Conservation (phyloP, 1,284 basidiomycete genomes). For the Meira nashicola region DNA sequence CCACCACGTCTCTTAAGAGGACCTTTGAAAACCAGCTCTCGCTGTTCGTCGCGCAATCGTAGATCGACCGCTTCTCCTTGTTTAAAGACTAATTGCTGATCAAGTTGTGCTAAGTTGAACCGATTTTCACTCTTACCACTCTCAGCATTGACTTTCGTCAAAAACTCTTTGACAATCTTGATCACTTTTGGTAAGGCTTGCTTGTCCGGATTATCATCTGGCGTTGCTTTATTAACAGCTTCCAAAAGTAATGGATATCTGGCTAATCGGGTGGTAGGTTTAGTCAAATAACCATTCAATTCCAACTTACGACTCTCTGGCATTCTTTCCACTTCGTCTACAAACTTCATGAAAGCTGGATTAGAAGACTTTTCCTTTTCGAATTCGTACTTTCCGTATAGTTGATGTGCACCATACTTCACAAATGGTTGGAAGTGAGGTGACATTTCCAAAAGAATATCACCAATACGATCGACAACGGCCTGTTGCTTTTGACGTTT, state of each 20-base stretch:
- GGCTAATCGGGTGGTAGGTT: conserved; percentile 93
- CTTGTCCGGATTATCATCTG: conserved; percentile 86
- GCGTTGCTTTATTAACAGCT: conserved; percentile 87
- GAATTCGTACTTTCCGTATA: conserved; percentile 98
- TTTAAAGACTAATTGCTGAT: conserved; percentile 78
- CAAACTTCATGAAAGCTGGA: conserved; percentile 88
- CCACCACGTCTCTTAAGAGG: conserved; percentile 82
- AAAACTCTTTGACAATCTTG: conserved; percentile 72
- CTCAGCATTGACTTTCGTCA: conserved; percentile 83
- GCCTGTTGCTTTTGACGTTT: conserved; percentile 92
- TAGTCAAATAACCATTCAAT: conserved; percentile 91
- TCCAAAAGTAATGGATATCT: conserved; percentile 90
- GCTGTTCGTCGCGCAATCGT: conserved; percentile 74
- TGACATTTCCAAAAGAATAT: conserved; percentile 82
- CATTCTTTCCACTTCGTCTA: conserved; percentile 85
- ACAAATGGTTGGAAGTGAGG: conserved; percentile 88
- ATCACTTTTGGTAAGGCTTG: conserved; percentile 72
- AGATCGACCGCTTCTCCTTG: conserved; percentile 82
- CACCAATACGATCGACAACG: conserved; percentile 85
- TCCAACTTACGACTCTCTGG: conserved; percentile 95
- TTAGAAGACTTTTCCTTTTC: conserved; percentile 96
- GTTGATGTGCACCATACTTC: conserved; percentile 88
- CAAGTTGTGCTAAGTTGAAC: conserved; percentile 84
- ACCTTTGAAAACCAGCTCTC: conserved; percentile 93
- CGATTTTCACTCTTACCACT: conserved; percentile 87